phyloP scores from a whole-genome alignment of 163 green algal genomes.

The Coccomyxa subellipsoidea region DNA sequence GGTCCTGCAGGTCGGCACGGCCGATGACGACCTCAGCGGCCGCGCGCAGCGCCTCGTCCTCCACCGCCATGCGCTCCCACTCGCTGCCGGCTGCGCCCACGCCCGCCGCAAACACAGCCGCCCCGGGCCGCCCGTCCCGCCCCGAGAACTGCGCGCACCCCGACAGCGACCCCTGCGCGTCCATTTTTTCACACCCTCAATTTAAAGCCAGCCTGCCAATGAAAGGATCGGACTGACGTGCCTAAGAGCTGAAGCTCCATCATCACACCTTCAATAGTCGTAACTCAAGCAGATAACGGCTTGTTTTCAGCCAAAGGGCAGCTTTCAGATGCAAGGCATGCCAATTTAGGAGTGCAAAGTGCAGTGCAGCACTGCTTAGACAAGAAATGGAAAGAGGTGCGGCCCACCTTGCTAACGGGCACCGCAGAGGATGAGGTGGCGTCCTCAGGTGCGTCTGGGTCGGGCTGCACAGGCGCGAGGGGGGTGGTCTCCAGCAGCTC shows the following conservation, averaged over 20 bases:
- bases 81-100: background rate
- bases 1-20: conserved; percentile 31
- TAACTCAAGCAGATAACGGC: no score
- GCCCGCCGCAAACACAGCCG: background rate
- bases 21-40: conserved; percentile 51
- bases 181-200: no score
- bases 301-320: no score
- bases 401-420: background rate
- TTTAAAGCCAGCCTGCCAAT: no score
- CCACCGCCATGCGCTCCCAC: background rate
- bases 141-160: background rate
- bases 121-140: background rate
- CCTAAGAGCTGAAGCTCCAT: no score
- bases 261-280: no score
- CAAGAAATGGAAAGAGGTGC: no score
- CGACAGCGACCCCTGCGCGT: background rate
- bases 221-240: no score
- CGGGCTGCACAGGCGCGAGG: background rate
- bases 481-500: conserved; percentile 30
- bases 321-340: no score
- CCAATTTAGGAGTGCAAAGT: no score
- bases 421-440: background rate
- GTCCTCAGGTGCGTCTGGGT: background rate
- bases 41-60: conserved; percentile 6
- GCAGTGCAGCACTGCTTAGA: no score